These are phyloP conservation scores for Heliosperma pusillum DNA, from an alignment of 148 eudicot species.

Conservation along the genomic window DNA sequence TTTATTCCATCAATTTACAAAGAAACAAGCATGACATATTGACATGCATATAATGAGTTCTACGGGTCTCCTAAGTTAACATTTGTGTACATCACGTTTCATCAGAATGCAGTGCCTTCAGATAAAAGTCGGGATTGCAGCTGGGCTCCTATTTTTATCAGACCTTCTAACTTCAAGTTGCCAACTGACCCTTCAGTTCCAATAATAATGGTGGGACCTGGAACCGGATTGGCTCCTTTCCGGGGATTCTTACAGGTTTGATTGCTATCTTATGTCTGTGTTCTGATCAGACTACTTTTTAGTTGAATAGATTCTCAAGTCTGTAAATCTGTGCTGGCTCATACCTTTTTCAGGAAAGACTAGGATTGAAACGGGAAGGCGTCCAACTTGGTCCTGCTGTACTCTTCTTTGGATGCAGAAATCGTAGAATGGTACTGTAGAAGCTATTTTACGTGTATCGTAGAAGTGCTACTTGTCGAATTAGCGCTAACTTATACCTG, in stretches of 20 bases:
- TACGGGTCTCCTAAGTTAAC: slow-evolving; percentile 4
- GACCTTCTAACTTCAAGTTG: slow-evolving; percentile 80
- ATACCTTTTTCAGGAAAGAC: slow-evolving; percentile 61
- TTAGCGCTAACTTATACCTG: slow-evolving; percentile 11
- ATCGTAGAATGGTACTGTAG: slow-evolving; percentile 60
- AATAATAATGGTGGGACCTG: slow-evolving; percentile 86
- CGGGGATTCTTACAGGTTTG: slow-evolving; percentile 83
- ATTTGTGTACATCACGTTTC: slow-evolving; percentile 15
- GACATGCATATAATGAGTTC: not conserved
- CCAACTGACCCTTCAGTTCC: slow-evolving; percentile 66
- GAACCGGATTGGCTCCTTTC: slow-evolving; percentile 93
- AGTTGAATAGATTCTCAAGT: not conserved
- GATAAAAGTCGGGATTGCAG: slow-evolving; percentile 57
- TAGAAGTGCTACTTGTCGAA: not conserved
- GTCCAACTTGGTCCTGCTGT: slow-evolving; percentile 68
- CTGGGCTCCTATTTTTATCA: slow-evolving; percentile 74
- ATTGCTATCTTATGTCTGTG: slow-evolving; percentile 4
- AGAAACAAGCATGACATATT: no score
- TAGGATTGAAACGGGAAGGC: slow-evolving; percentile 66
- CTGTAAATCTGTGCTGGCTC: not conserved
- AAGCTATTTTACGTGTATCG: not conserved
- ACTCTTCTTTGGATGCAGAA: slow-evolving; percentile 86
- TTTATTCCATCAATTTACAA: no score
- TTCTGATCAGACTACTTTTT: not conserved
- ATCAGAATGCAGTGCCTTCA: slow-evolving; percentile 71